A percentile compares a stretch with the other conserved stretches of the same genome.
phyloP scores from a whole-genome alignment of 352 stramenopile species.

The Pythium oligandrum region DNA sequence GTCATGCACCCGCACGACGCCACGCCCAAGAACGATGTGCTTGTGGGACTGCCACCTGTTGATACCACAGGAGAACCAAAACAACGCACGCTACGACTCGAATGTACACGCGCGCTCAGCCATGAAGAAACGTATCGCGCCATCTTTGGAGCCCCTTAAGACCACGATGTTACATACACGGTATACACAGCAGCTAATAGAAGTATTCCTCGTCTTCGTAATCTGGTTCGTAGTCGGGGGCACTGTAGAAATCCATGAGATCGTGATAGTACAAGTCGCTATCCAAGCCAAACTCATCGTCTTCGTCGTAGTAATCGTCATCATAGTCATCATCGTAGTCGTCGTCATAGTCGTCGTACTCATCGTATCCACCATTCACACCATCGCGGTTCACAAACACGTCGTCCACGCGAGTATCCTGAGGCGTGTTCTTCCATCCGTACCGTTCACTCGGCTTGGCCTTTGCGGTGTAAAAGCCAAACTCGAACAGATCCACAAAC shows the following conservation, averaged over 20 bases:
- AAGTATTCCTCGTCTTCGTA: no score
- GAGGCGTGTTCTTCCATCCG: conserved; percentile 8
- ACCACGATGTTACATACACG: no score
- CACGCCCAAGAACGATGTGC: conserved; percentile 82
- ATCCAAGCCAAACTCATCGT: not conserved
- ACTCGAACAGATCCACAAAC: not conserved
- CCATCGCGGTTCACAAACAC: conserved; percentile 2
- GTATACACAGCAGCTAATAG: no score
- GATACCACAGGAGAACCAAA: not conserved
- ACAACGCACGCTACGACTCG: conserved; percentile 7
- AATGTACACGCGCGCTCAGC: conserved; percentile 5
- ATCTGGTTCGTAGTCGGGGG: not conserved
- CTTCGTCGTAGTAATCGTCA: not conserved
- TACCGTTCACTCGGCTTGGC: conserved; percentile 1
- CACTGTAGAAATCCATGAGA: not conserved
- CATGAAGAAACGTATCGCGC: conserved; percentile 6
- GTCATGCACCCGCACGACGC: conserved; percentile 68
- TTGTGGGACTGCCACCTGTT: conserved; percentile 53
- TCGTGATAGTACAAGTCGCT: not conserved
- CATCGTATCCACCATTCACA: not conserved
- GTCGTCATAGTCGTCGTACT: not conserved
- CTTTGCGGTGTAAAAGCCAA: not conserved
- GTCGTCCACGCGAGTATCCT: conserved; percentile 8
- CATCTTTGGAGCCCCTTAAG: conserved; percentile 4
- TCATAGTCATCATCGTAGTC: not conserved